These are phyloP conservation scores for Cordyceps militaris DNA, from an alignment of 2,329 filamentous ascomycete species.

Conservation along the genomic window DNA sequence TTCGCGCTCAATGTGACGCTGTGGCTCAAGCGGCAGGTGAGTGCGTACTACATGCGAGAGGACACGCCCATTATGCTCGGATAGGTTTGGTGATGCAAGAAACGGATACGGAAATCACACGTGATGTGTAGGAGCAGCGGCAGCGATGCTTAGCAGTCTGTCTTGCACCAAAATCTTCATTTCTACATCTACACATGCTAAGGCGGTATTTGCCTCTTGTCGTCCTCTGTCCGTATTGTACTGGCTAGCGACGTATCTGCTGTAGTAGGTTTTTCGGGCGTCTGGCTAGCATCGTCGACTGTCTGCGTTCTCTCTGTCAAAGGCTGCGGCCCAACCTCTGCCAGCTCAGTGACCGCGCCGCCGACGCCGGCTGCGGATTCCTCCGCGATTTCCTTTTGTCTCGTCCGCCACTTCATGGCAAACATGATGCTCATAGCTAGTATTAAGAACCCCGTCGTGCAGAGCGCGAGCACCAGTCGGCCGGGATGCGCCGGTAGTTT, in stretches of 20 bases:
- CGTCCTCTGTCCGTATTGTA: background rate
- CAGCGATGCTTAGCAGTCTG: background rate
- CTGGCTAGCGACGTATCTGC: background rate
- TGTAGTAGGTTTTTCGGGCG: background rate
- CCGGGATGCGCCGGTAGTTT: conserved; percentile 10
- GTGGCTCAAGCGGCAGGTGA: background rate
- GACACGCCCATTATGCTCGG: background rate
- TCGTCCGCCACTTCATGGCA: conserved; percentile 9
- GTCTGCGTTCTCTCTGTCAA: background rate
- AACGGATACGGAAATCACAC: background rate
- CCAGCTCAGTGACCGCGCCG: background rate
- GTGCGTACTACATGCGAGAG: conserved; percentile 1
- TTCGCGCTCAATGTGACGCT: background rate
- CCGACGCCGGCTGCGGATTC: background rate
- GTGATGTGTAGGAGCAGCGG: background rate
- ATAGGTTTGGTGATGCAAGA: background rate
- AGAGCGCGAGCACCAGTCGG: conserved; percentile 14
- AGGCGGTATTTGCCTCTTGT: background rate
- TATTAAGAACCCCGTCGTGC: conserved; percentile 15
- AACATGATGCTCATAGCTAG: conserved; percentile 13
- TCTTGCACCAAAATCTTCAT: background rate
- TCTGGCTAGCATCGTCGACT: background rate
- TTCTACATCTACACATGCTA: background rate
- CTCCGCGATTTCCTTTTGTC: background rate
- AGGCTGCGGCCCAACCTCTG: background rate